Base-by-base conservation (phyloP, 169 alveolate species). In the Toxoplasma gondii region DNA sequence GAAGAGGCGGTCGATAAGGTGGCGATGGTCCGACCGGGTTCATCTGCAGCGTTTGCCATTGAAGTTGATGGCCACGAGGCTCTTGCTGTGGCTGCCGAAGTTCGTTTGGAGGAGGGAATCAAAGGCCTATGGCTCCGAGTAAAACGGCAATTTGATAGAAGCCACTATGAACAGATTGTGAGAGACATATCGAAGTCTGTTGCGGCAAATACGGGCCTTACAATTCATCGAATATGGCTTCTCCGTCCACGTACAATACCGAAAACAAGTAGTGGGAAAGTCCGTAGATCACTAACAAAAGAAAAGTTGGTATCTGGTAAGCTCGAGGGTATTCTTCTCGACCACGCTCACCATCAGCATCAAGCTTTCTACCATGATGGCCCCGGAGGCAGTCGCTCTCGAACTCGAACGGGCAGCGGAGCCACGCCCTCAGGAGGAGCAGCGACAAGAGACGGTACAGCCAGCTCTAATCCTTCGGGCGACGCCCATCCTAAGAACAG, bases 201-300 rank as follows among this genome's bases (percentile, higher is more conserved):
- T 43, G 94, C 96, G 27, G 64, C 88, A 54, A 91, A 91, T 10
- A 94, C 93, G 41, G 98, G 98, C 53, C 88, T 96, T 64, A 91
- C 96, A 7, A 97, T 96, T 36, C 96, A 95, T 39, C 83, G 92
- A 38, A 88, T 96, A 58, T 96, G 98, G 98, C 96, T 96, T 29
- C 93, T 96, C 19, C 88, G 95, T 19, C 98, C 97, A 29, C 95
- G 96, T 54, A 91, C 94, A 69, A 78, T 96, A 22, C 95, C 95
- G 9, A 96, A 96, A 88, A 96, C 97, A 45, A 96, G 97, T 90
- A 96, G 97, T 88, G 97, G 97, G 29, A 96, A 96, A 87, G 88
- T 96, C n/a, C 86, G 98, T 43, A 53, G 97, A 70, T 88, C 95
- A 29, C 90, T 86, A 27, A 88, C 98, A 34, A 91, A 92, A 81